Conservation (phyloP, 176 grass and related monocot species). For the Metroxylon sagu region DNA sequence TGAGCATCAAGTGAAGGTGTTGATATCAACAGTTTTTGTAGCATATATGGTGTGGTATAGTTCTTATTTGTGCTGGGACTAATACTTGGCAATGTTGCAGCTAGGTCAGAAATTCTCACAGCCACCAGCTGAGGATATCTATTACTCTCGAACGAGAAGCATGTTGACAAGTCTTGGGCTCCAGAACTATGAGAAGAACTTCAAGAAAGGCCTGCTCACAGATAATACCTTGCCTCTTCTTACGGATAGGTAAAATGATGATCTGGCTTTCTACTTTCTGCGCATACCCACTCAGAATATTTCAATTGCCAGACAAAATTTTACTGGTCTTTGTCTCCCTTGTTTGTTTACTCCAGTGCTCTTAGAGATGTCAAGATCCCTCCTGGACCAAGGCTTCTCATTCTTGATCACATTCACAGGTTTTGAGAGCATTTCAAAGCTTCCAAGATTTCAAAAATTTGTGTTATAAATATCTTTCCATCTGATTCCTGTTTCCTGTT, state of each 20-base stretch:
- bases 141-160: constrained; percentile 62
- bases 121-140: constrained; percentile 52
- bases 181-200: constrained; percentile 95
- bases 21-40: no score
- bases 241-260: constrained; percentile 54
- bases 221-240: constrained; percentile 83
- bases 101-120: constrained; percentile 80
- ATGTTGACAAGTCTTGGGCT: constrained; percentile 76
- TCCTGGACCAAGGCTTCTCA: constrained; percentile 91
- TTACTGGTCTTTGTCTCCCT: not conserved
- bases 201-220: constrained; percentile 88
- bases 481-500: no score
- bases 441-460: constrained; percentile 1
- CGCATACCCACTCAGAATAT: not conserved
- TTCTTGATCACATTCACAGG: constrained; percentile 94
- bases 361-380: constrained; percentile 95
- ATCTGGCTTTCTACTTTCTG: not conserved
- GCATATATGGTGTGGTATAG: no score
- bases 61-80: not conserved
- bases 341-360: constrained; percentile 39
- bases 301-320: not conserved
- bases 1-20: no score
- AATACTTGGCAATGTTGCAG: constrained; percentile 32
- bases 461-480: not conserved
- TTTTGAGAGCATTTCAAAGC: constrained; percentile 17